Percentiles rank a stretch among this genome's conserved stretches.
Conservation (phyloP, 1,284 basidiomycete species). For the Marasmius oreades region DNA sequence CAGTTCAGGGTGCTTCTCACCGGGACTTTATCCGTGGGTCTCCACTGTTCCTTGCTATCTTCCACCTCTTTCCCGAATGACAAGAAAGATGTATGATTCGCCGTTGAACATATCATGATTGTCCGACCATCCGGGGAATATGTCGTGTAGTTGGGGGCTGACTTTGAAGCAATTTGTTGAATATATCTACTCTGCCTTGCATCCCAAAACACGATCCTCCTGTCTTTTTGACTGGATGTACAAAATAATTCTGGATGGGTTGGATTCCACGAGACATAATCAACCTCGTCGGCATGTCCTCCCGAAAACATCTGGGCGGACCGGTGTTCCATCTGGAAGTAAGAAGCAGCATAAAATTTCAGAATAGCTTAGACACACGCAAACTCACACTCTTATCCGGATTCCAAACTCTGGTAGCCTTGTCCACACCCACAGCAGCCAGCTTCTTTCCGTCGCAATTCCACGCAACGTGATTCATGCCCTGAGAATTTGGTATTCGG, state of each 20-base stretch:
- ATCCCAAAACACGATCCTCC: slow-evolving; percentile 76
- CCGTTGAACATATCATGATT: slow-evolving; percentile 58
- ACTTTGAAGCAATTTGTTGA: slow-evolving; percentile 55
- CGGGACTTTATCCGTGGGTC: slow-evolving; percentile 44
- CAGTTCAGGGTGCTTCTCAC: slow-evolving; percentile 22
- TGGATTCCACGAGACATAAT: slow-evolving; percentile 78
- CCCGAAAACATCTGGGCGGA: slow-evolving; percentile 60
- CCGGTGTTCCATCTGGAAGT: slow-evolving; percentile 60
- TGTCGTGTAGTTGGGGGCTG: slow-evolving; percentile 56
- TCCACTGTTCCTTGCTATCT: slow-evolving; percentile 60
- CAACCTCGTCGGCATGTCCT: slow-evolving; percentile 69
- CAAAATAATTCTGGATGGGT: slow-evolving; percentile 78
- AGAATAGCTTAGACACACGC: background rate
- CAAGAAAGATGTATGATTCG: slow-evolving; percentile 56
- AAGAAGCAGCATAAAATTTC: slow-evolving; percentile 2
- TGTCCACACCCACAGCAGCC: slow-evolving; percentile 75
- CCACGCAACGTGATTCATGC: slow-evolving; percentile 76
- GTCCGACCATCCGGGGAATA: slow-evolving; percentile 70
- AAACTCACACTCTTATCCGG: slow-evolving; percentile 69
- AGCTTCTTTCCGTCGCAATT: slow-evolving; percentile 77
- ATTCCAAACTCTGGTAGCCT: slow-evolving; percentile 66
- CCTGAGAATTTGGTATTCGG: slow-evolving; percentile 57
- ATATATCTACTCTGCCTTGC: slow-evolving; percentile 69
- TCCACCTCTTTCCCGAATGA: slow-evolving; percentile 50
- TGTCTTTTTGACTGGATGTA: slow-evolving; percentile 70